Evolutionary conservation across 2,329 filamentous ascomycete genomes (phyloP), one percentile per base, ranked within the genome.

Genomic region (Daldinia eschscholtzii): DNA sequence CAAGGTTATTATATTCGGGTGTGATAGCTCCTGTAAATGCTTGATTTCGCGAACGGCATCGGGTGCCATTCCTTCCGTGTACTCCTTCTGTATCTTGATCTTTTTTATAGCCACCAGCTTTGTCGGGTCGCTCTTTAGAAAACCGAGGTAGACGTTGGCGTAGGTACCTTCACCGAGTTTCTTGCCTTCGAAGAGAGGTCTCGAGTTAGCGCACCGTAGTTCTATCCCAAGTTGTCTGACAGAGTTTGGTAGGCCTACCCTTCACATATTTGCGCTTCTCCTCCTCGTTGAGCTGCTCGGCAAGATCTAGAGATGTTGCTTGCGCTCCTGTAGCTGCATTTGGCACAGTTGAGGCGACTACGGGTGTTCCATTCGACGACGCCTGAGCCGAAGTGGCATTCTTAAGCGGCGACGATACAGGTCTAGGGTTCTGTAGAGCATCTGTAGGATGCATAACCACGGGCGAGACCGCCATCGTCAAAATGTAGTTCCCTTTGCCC

Each of bases 141-240:
- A 92, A 59, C 94, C 96, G 60, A 94, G 89, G 84, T 94, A 98
- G 76, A 99, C 96, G 76, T 97, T 91, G 79, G 96, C 96, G 80
- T 99, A 99, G 71, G 96, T 98, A 83, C 96, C 96, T 81, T 97
- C 93, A 80, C 96, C 96, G 67, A 99, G 89, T 78, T 96, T 96
- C 79, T 92, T 94, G 77, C 93, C 93, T 93, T 73, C 55, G 60
- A 61, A 62, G 57, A 42, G 26, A 57, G 33, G 33, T 52, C 60
- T 30, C 33, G 13, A 50, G 60, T 68, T 64, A 71, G 62, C 53
- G 30, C 44, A 70, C 42, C 46, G 39, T 33, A 12, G 53, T 33
- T 37, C n/a, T 50, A 30, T 13, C 13, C 42, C 1, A 33, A 56
- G 46, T n/a, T 39, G 42, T 26, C 1, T 2, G 37, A 48, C n/a